These are phyloP conservation scores for Saussurea involucrata DNA, from an alignment of 129 eudicot genomes.

Conservation along the genomic window DNA sequence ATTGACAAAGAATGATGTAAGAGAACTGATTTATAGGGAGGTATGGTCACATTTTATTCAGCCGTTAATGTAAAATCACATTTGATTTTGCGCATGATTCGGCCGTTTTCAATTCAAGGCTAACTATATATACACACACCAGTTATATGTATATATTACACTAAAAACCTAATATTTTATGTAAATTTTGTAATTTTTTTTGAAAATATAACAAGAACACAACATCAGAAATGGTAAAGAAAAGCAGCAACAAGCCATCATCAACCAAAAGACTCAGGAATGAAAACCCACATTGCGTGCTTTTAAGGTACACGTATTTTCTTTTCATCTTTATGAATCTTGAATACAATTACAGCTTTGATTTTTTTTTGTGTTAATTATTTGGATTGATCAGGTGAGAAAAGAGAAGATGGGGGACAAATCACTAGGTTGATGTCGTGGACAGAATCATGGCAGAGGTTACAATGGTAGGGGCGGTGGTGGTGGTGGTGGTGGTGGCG, in stretches of 20 bases:
- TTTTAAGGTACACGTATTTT: constrained; percentile 57
- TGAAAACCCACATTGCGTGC: constrained; percentile 88
- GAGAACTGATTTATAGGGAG: constrained; percentile 90
- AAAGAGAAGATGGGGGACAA: constrained; percentile 99
- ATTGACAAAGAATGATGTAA: constrained; percentile 70
- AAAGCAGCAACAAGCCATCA: constrained; percentile 43
- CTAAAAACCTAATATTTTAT: too few species aligned
- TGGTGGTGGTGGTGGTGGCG: too few species aligned
- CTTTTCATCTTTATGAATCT: constrained; percentile 5
- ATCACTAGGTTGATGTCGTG: too few species aligned
- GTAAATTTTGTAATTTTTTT: too few species aligned
- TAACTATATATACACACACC: too few species aligned
- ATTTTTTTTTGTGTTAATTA: constrained; percentile 18
- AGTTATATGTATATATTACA: too few species aligned
- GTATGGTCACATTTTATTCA: constrained; percentile 39
- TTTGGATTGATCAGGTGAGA: constrained; percentile 64
- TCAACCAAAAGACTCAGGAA: constrained; percentile 75
- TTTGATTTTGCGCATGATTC: too few species aligned
- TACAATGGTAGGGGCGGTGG: too few species aligned
- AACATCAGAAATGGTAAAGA: constrained; percentile 43
- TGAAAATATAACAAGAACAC: constrained; percentile 49
- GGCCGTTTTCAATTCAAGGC: too few species aligned
- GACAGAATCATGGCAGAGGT: too few species aligned
- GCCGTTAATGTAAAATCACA: too few species aligned
- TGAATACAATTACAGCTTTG: constrained; percentile 23